Base-by-base conservation (phyloP, 1,284 basidiomycete species). In the Cryptococcus sp. region DNA sequence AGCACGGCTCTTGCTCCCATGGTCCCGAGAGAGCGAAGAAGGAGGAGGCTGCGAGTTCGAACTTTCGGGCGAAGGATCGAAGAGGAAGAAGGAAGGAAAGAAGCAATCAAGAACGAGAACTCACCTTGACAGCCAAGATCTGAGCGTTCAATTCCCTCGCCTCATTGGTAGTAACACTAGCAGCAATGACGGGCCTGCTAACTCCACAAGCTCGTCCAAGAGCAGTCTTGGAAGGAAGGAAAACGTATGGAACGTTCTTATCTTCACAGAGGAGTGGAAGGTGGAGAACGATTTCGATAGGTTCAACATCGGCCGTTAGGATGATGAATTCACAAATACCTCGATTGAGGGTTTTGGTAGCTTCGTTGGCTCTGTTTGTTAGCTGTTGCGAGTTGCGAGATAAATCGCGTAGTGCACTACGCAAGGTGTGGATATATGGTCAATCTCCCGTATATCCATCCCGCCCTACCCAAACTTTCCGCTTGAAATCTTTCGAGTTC, bases 241-340 rank as follows among this genome's bases (percentile, higher is more conserved):
- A 98, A 68, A 98, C 82, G 78, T 98, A 98, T 13, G 89, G 89
- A 45, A 97, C 92, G 78, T 96, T 96, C 91, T 99, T 99, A 81
- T 99, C 96, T 78, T 99, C 96, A 74, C 96, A 99, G 41, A 99
- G 81, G 50, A 99, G 81, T 42, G 96, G 96, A 24, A 98, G 84
- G 77, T 98, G 96, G 60, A 99, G 84, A 46, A 99, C 80, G 73
- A 99, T 98, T 76, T 98, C 94, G 68, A 99, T 83, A 48, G 94
- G 94, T 77, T 98, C 93, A 44, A 94, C 94, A 70, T 96, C 91
- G 57, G 92, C 96, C 54, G 96, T 96, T 78, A 99, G 82, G 70
- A 99, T 85, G 77, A 98, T 94, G 78, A 99, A 91, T 78, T 98
- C 96, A 65, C 92, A 89, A 67, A 98, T 93, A 79, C 96, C 94